Percentiles rank a stretch among this genome's conserved stretches.
Conservation (phyloP, 1,284 basidiomycete species). For the Cryptococcus sp. region DNA sequence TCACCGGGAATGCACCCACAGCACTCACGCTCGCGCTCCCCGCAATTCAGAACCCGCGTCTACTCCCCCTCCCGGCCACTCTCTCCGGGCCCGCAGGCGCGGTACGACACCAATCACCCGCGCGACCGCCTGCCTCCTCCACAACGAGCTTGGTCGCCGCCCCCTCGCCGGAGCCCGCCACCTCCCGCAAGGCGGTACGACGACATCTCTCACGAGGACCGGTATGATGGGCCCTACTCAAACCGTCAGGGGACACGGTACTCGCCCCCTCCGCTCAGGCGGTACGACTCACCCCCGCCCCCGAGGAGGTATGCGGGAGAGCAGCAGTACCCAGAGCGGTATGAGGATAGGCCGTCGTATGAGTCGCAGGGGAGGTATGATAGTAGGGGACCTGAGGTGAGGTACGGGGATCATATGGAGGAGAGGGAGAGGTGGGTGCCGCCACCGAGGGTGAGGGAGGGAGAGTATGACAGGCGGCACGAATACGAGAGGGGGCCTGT, state of each 20-base stretch:
- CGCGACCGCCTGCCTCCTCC: conserved; percentile 12
- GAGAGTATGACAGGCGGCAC: conserved; percentile 1
- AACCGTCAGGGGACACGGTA: conserved; percentile 5
- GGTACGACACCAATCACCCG: neutral
- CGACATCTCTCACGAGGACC: conserved; percentile 9
- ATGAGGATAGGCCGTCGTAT: too few relatives aligned
- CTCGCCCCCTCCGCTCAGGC: conserved; percentile 11
- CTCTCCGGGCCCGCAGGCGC: conserved; percentile 10
- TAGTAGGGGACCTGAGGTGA: too few relatives aligned
- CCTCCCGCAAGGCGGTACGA: conserved; percentile 14
- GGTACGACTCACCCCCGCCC: conserved; percentile 9
- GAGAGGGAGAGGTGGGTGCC: conserved; percentile 7
- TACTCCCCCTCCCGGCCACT: conserved; percentile 34
- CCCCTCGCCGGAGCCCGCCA: neutral
- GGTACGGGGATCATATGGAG: too few relatives aligned
- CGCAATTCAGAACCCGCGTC: conserved; percentile 17
- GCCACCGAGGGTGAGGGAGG: conserved; percentile 1
- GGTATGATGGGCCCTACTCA: conserved; percentile 11
- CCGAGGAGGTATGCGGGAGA: conserved; percentile 11
- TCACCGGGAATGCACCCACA: neutral
- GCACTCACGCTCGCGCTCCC: conserved; percentile 18
- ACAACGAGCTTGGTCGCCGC: neutral
- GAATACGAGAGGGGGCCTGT: conserved; percentile 1
- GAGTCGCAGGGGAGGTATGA: too few relatives aligned
- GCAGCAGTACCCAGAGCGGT: neutral